A percentile compares a stretch with the other conserved stretches of the same genome.
Conservation (phyloP, 345 rosid species). For the Gynandropsis gynandra region DNA sequence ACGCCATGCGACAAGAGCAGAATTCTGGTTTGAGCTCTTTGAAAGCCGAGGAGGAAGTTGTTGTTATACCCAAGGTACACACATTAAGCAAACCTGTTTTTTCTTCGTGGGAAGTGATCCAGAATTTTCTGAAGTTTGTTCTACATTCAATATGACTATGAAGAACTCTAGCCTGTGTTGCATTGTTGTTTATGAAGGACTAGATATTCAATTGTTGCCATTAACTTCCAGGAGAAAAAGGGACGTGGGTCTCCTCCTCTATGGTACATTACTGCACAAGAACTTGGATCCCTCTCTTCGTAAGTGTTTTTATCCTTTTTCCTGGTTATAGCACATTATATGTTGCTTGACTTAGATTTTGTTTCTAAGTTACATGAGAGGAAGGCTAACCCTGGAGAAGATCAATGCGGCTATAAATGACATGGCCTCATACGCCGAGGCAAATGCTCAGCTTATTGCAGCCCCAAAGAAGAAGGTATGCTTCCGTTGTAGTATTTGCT, state of each 20-base stretch:
- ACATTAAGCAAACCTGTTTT: not conserved
- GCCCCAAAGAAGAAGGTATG: slow-evolving; percentile 84
- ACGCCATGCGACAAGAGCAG: slow-evolving; percentile 29
- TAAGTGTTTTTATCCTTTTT: slow-evolving; percentile 30
- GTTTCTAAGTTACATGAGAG: slow-evolving; percentile 72
- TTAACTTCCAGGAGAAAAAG: slow-evolving; percentile 62
- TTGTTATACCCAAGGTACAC: slow-evolving; percentile 52
- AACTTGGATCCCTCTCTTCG: slow-evolving; percentile 68
- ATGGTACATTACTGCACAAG: slow-evolving; percentile 64
- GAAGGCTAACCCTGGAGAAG: slow-evolving; percentile 85
- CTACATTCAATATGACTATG: not conserved
- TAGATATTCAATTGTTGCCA: not conserved
- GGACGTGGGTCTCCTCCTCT: slow-evolving; percentile 61
- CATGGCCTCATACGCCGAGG: slow-evolving; percentile 79
- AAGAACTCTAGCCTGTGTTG: not conserved
- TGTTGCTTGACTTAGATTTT: slow-evolving; percentile 8
- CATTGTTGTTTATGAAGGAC: not conserved
- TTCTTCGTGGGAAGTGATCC: not conserved
- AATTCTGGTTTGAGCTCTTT: slow-evolving; percentile 20
- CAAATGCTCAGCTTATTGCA: slow-evolving; percentile 66
- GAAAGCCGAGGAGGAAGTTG: slow-evolving; percentile 45
- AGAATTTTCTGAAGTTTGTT: too few relatives aligned
- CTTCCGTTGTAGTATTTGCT: not conserved
- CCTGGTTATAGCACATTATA: not conserved
- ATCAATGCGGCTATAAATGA: slow-evolving; percentile 88